These are phyloP conservation scores for Lecanosticta acicola DNA, from an alignment of 2,329 filamentous ascomycete genomes.

Conservation along the genomic window DNA sequence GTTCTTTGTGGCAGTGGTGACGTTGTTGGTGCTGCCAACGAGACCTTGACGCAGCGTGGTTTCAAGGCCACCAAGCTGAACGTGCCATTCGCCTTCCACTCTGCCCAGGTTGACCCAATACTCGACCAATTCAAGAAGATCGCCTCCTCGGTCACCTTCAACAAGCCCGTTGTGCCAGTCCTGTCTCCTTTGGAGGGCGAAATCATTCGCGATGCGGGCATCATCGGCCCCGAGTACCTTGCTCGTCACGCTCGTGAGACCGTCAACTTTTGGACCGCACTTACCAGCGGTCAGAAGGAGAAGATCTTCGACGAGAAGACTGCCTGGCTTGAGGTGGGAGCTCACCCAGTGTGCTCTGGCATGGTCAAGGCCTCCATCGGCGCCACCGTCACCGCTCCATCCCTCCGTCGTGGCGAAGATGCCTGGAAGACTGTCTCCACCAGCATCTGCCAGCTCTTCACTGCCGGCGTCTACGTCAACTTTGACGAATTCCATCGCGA, in stretches of 20 bases:
- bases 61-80: conserved; percentile 60
- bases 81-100: conserved; percentile 63
- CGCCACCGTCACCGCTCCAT: conserved; percentile 52
- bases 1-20: conserved; percentile 63
- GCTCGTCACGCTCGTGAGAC: conserved; percentile 60
- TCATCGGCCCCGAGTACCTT: conserved; percentile 58
- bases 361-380: conserved; percentile 63
- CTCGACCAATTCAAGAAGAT: conserved; percentile 54
- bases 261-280: conserved; percentile 62
- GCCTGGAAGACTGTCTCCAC: conserved; percentile 59
- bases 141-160: conserved; percentile 52
- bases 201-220: conserved; percentile 53
- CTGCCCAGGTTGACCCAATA: conserved; percentile 59
- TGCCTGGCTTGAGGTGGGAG: conserved; percentile 68
- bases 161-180: conserved; percentile 54
- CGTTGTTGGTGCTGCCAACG: conserved; percentile 51
- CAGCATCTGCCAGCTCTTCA: conserved; percentile 56
- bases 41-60: conserved; percentile 46
- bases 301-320: conserved; percentile 60
- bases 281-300: conserved; percentile 54
- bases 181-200: conserved; percentile 63
- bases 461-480: conserved; percentile 57
- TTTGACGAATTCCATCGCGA: conserved; percentile 66
- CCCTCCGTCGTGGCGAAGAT: conserved; percentile 57
- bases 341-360: conserved; percentile 62